phyloP scores from a whole-genome alignment of 257 asterid genomes.

The Fraxinus cuspidata region DNA sequence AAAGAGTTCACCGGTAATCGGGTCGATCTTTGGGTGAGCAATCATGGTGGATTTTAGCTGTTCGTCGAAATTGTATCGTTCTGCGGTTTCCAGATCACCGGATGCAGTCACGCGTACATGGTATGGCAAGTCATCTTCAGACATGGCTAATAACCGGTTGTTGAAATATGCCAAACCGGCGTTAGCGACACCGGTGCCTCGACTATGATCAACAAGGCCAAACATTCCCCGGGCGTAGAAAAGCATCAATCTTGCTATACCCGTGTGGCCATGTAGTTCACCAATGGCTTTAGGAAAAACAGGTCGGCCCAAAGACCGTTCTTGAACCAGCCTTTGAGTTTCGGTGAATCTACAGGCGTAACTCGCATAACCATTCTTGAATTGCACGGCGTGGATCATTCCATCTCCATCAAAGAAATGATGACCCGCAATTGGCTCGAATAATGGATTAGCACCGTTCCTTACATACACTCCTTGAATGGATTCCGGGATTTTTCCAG shows the following conservation, averaged over 20 bases:
- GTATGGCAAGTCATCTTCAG: slow-evolving; percentile 94
- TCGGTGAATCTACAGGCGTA: slow-evolving; percentile 90
- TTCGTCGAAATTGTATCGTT: slow-evolving; percentile 55
- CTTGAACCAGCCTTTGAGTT: slow-evolving; percentile 72
- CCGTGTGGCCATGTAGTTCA: slow-evolving; percentile 91
- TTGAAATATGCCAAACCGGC: slow-evolving; percentile 93
- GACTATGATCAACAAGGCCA: slow-evolving; percentile 65
- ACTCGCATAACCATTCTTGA: slow-evolving; percentile 65
- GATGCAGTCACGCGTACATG: slow-evolving; percentile 62
- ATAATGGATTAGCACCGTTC: slow-evolving; percentile 90
- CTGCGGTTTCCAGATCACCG: slow-evolving; percentile 78
- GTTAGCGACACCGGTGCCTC: slow-evolving; percentile 92
- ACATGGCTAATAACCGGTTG: slow-evolving; percentile 81
- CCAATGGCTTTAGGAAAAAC: slow-evolving; percentile 97
- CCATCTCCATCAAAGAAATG: slow-evolving; percentile 98
- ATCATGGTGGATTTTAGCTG: slow-evolving; percentile 82
- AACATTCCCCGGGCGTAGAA: slow-evolving; percentile 83
- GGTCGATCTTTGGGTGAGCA: slow-evolving; percentile 96
- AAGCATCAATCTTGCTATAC: slow-evolving; percentile 77
- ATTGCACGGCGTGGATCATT: slow-evolving; percentile 84
- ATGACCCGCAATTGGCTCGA: slow-evolving; percentile 88
- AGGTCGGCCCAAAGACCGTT: slow-evolving; percentile 71
- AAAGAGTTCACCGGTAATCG: slow-evolving; percentile 79
- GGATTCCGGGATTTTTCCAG: slow-evolving; percentile 62
- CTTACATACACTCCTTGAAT: slow-evolving; percentile 75